phyloP scores from a whole-genome alignment of 2,329 filamentous ascomycete species.

The Colletotrichum eremochloae region DNA sequence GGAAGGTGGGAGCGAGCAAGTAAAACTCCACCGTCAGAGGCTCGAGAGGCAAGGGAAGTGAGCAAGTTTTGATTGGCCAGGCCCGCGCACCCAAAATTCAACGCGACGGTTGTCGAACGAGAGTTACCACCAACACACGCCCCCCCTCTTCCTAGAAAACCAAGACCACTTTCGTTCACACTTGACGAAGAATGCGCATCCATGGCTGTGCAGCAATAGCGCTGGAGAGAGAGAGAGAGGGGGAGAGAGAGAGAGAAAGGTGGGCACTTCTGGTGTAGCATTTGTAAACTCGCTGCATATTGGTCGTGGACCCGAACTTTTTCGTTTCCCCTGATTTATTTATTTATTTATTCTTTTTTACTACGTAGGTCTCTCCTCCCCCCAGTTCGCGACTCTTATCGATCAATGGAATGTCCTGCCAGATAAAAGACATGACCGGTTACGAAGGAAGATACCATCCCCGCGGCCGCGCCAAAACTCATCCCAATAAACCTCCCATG shows the following conservation, averaged over 20 bases:
- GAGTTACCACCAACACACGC: conserved; percentile 20
- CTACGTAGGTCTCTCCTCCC: too few relatives aligned
- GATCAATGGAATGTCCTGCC: background rate
- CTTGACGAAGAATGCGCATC: conserved; percentile 39
- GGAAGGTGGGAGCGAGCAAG: conserved; percentile 39
- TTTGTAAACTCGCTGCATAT: background rate
- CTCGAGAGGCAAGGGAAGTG: conserved; percentile 46
- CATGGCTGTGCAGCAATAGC: conserved; percentile 34
- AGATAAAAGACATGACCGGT: background rate
- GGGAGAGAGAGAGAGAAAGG: conserved; percentile 4
- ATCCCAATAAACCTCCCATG: background rate
- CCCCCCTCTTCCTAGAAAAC: background rate
- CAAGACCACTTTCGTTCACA: conserved; percentile 4
- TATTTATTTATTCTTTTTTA: too few relatives aligned
- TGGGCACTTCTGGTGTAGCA: conserved; percentile 28
- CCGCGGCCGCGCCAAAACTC: background rate
- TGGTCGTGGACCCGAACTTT: background rate
- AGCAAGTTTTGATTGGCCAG: conserved; percentile 63
- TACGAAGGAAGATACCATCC: background rate
- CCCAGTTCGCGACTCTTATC: background rate
- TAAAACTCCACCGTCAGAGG: conserved; percentile 40
- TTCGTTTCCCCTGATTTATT: background rate
- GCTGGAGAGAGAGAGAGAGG: background rate
- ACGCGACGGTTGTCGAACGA: conserved; percentile 41
- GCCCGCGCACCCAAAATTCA: conserved; percentile 36